Conservation (phyloP, 2,329 filamentous ascomycete genomes). For the Nemania sp. region DNA sequence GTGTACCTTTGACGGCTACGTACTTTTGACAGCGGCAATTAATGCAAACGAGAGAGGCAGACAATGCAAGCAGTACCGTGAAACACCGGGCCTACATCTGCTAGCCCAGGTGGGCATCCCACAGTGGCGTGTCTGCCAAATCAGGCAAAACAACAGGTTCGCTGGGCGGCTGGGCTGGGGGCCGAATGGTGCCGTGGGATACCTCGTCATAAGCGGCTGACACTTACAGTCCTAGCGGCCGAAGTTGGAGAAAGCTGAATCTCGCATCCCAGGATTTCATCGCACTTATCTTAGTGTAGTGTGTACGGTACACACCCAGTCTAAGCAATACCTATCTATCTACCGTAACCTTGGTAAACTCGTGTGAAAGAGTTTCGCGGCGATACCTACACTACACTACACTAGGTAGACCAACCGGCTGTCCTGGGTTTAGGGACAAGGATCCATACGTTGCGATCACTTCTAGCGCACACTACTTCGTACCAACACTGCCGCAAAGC, state of each 20-base stretch:
- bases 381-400: too few species aligned
- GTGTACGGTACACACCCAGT: too few species aligned
- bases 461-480: too few species aligned
- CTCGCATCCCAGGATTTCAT: background rate
- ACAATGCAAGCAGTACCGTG: slow-evolving; percentile 1
- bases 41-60: slow-evolving; percentile 1
- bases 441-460: too few species aligned
- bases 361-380: too few species aligned
- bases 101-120: background rate
- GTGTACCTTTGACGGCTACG: background rate
- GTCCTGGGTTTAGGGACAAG: too few species aligned
- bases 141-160: slow-evolving; percentile 1
- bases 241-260: background rate
- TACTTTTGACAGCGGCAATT: slow-evolving; percentile 14
- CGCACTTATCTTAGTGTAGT: background rate
- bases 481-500: background rate
- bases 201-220: background rate
- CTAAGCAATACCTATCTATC: too few species aligned
- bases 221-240: background rate
- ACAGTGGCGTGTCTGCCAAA: slow-evolving; percentile 9
- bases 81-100: slow-evolving; percentile 1
- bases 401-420: too few species aligned
- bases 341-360: too few species aligned
- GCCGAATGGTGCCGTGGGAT: slow-evolving; percentile 10
- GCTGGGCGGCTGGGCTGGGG: background rate